Base-by-base conservation (phyloP, 2,329 filamentous ascomycete species). In the Monilinia polystroma region DNA sequence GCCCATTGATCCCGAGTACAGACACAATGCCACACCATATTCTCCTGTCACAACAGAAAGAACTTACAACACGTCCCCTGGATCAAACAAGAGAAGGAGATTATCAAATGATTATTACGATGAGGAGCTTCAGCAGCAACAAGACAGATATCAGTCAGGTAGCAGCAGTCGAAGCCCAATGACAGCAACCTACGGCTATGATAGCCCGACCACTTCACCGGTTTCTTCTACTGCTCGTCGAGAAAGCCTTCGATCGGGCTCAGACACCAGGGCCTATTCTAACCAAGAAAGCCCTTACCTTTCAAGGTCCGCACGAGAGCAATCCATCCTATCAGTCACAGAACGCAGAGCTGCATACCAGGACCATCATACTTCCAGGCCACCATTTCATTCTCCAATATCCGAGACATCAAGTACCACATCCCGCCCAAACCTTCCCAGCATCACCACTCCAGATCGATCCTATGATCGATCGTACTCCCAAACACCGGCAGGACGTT, bases 61-160 rank as follows among this genome's bases (percentile, higher is more conserved):
- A 29, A 66, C 38, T 18, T 43, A 18, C 20, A 57, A 62, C 12
- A 51, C 29, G 38, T 66, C 64, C n/a, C 64, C 64, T n/a, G 32
- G 38, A 32, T 65, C 54, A n/a, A 66, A 45, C 8, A 62, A 66
- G n/a, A 66, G 47, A 62, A 29, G 56, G 56, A 53, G 55, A 53
- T 5, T 47, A 43, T 53, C 64, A 20, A 29, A 32, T 18, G 35
- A 53, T 35, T 29, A 35, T 16, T 59, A 53, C 14, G 63, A 60
- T 4, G 52, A 58, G 18, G 43, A 60, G 45, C 23, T 3, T 4
- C 29, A 49, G 20, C 57, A 51, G 20, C 29, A 49, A 38, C 20
- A 6, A 7, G 57, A 51, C 16, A 35, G 57, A 60, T 60, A 60
- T 26, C 57, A 51, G 8, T 38, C 32, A 41, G 45, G 23, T 51